Conservation (phyloP, 2,329 filamentous ascomycete species). For the Chalaropsis thielavioides region DNA sequence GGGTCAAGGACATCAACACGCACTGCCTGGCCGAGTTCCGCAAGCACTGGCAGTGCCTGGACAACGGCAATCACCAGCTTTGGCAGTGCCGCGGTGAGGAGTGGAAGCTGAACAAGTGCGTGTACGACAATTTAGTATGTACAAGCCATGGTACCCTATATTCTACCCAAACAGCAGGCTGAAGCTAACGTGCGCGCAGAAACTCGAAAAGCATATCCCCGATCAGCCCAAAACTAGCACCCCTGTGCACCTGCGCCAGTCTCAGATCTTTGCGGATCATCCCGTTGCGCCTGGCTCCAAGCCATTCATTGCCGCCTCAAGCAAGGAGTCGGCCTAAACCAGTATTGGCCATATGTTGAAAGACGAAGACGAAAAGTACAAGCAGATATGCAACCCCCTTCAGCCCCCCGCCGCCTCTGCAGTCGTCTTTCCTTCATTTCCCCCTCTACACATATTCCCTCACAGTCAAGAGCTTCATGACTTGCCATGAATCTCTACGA, state of each 20-base stretch:
- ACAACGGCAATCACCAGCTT: conserved; percentile 94
- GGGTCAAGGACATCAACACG: conserved; percentile 90
- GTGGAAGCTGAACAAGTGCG: conserved; percentile 85
- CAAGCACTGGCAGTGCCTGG: conserved; percentile 86
- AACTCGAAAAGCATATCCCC: conserved; percentile 68
- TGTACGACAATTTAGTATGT: conserved; percentile 86
- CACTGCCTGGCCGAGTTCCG: conserved; percentile 85
- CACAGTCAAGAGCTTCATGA: background rate
- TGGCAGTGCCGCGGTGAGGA: conserved; percentile 88
- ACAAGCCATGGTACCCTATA: background rate
- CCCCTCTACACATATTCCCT: background rate
- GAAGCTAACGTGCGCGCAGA: conserved; percentile 33
- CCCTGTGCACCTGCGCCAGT: conserved; percentile 58
- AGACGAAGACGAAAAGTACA: background rate
- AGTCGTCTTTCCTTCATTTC: background rate
- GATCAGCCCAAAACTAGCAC: conserved; percentile 54
- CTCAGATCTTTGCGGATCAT: conserved; percentile 46
- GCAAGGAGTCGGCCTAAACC: conserved; percentile 21
- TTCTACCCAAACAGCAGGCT: background rate
- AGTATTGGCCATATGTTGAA: background rate
- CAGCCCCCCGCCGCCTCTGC: background rate
- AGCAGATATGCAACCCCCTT: background rate
- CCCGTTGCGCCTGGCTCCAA: conserved; percentile 31
- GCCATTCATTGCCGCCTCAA: conserved; percentile 28
- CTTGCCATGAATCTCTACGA: background rate